Percentiles rank a stretch among this genome's conserved stretches.
phyloP scores from a whole-genome alignment of 768 basidiomycete species.

The Tylopilus plumbeoviolaceoides region DNA sequence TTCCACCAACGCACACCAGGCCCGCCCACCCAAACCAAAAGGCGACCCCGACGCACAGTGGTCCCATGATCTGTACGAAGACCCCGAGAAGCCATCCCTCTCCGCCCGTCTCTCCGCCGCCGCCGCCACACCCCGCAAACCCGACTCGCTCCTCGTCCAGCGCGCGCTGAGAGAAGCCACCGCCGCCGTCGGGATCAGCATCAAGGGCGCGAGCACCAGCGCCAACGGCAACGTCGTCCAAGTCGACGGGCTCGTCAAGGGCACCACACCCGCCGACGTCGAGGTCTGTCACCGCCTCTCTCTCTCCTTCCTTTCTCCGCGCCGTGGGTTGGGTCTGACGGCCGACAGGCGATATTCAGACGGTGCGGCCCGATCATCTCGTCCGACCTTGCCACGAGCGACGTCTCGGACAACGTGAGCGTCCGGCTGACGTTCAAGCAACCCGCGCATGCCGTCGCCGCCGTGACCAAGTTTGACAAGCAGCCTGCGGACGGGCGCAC shows the following conservation, averaged over 20 bases:
- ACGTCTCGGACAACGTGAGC: slow-evolving; percentile 37
- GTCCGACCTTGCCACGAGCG: slow-evolving; percentile 21
- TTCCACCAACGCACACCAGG: slow-evolving; percentile 12
- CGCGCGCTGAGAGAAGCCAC: slow-evolving; percentile 65
- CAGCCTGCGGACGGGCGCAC: slow-evolving; percentile 80
- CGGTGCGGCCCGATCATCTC: slow-evolving; percentile 66
- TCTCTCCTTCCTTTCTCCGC: not conserved
- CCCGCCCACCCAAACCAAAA: slow-evolving; percentile 50
- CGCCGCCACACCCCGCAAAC: slow-evolving; percentile 44
- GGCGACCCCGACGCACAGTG: slow-evolving; percentile 63
- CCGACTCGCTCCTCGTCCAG: slow-evolving; percentile 52
- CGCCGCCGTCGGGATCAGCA: slow-evolving; percentile 41
- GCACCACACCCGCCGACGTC: slow-evolving; percentile 81
- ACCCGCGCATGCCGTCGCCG: slow-evolving; percentile 54
- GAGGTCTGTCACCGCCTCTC: too few relatives aligned
- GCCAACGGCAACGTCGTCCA: slow-evolving; percentile 65
- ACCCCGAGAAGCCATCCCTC: slow-evolving; percentile 51
- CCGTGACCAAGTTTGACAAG: slow-evolving; percentile 72
- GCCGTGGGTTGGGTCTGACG: not conserved
- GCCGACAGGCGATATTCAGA: slow-evolving; percentile 65
- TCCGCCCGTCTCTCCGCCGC: slow-evolving; percentile 50
- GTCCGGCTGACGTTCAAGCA: slow-evolving; percentile 75
- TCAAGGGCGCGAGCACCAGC: slow-evolving; percentile 62
- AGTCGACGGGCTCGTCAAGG: slow-evolving; percentile 66
- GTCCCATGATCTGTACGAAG: slow-evolving; percentile 70